Conservation (phyloP, 208 protist genomes). For the Trichomonas vaginalis region DNA sequence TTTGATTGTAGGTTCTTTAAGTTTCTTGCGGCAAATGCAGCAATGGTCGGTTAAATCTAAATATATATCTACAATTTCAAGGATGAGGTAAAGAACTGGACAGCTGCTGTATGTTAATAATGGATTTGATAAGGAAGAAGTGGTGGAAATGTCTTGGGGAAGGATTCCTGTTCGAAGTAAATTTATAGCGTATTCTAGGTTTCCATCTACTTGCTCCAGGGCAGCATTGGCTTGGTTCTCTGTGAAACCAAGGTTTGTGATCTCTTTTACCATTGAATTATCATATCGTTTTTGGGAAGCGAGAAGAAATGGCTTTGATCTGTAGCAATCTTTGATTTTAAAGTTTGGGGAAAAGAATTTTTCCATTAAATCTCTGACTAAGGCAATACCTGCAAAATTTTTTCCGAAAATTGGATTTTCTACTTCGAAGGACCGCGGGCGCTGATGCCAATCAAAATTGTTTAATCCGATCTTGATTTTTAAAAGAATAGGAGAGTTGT, state of each 20-base stretch:
- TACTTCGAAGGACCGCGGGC: background rate
- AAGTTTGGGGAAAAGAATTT: background rate
- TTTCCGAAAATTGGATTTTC: background rate
- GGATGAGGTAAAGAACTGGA: background rate
- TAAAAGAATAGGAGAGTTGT: background rate
- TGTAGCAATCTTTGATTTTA: background rate
- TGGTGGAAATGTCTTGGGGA: background rate
- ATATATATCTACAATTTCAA: background rate
- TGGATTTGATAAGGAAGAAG: background rate
- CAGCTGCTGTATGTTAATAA: background rate
- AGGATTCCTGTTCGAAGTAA: background rate
- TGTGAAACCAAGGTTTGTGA: background rate
- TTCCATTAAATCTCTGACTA: background rate
- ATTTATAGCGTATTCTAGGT: background rate
- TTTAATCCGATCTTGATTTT: background rate
- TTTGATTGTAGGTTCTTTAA: background rate
- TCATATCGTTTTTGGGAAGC: background rate
- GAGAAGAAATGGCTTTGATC: background rate
- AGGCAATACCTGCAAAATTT: background rate
- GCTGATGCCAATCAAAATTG: background rate
- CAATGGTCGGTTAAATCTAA: background rate
- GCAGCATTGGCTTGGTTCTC: background rate
- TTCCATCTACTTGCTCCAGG: background rate
- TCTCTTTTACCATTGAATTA: background rate
- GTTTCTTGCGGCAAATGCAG: background rate